Percentiles rank a stretch among this genome's conserved stretches.
These are phyloP conservation scores for Globisporangium rhizosaccharum DNA, from an alignment of 352 stramenopile genomes.

Conservation along the genomic window DNA sequence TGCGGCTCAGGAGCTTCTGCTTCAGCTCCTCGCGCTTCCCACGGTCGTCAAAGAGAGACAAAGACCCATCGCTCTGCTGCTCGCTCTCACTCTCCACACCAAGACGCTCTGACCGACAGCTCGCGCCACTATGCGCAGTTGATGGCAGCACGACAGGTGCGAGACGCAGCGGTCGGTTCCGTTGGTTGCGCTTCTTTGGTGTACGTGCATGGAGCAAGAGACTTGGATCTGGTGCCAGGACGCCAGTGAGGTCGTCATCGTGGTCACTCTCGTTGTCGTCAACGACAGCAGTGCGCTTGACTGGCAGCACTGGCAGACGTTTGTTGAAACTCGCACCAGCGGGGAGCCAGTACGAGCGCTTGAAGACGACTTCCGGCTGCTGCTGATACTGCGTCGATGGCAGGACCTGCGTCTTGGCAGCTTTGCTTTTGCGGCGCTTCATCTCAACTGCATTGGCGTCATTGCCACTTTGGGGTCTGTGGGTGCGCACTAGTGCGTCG, in stretches of 20 bases:
- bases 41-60: constrained; percentile 20
- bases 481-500: no score
- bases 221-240: neutral
- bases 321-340: constrained; percentile 41
- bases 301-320: constrained; percentile 31
- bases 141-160: constrained; percentile 21
- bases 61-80: neutral
- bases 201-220: constrained; percentile 13
- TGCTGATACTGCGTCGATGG: neutral
- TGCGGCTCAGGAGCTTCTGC: constrained; percentile 31
- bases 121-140: neutral
- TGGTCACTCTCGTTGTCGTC: constrained; percentile 5
- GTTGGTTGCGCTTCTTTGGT: constrained; percentile 42
- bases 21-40: constrained; percentile 37
- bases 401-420: neutral
- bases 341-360: constrained; percentile 71
- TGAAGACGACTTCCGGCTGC: constrained; percentile 17
- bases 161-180: constrained; percentile 34
- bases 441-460: neutral
- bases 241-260: constrained; percentile 3
- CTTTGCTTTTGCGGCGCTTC: neutral
- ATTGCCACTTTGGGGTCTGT: neutral
- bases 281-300: constrained; percentile 5
- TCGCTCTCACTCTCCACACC: constrained; percentile 7
- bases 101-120: neutral